A percentile compares a stretch with the other conserved stretches of the same genome.
Conservation (phyloP, 371 early-diverging fungal species). For the Actinomortierella wolfii region DNA sequence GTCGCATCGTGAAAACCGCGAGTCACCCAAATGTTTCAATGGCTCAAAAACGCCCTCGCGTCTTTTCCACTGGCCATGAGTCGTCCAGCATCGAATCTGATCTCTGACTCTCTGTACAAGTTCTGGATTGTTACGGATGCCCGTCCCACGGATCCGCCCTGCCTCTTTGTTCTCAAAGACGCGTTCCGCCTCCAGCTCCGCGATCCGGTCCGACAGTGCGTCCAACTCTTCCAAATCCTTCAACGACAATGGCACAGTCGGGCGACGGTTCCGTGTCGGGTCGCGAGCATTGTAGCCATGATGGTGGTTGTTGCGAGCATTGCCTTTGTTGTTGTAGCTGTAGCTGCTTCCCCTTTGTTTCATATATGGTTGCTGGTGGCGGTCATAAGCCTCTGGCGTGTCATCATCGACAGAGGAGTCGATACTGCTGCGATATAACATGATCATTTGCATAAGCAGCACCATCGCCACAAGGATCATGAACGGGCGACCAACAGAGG, state of each 20-base stretch:
- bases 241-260: conserved; percentile 27
- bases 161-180: conserved; percentile 35
- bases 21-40: conserved; percentile 31
- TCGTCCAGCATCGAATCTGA: conserved; percentile 42
- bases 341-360: no score
- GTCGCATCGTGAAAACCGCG: conserved; percentile 35
- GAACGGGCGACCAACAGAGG: no score
- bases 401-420: no score
- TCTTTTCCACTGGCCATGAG: conserved; percentile 32
- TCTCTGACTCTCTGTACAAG: conserved; percentile 24
- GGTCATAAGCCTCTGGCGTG: no score
- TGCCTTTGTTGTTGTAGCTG: no score
- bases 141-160: conserved; percentile 24
- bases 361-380: no score
- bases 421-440: no score
- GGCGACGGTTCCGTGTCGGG: conserved; percentile 30
- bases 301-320: no score
- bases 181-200: conserved; percentile 17
- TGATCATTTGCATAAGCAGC: no score
- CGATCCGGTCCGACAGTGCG: conserved; percentile 29
- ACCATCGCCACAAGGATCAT: no score
- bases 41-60: conserved; percentile 15
- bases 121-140: conserved; percentile 14
- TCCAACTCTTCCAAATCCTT: conserved; percentile 24
- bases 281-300: conserved; percentile 2